A percentile compares a stretch with the other conserved stretches of the same genome.
These are phyloP conservation scores for Neurospora sp. DNA, from an alignment of 495 filamentous ascomycete species.

Conservation along the genomic window DNA sequence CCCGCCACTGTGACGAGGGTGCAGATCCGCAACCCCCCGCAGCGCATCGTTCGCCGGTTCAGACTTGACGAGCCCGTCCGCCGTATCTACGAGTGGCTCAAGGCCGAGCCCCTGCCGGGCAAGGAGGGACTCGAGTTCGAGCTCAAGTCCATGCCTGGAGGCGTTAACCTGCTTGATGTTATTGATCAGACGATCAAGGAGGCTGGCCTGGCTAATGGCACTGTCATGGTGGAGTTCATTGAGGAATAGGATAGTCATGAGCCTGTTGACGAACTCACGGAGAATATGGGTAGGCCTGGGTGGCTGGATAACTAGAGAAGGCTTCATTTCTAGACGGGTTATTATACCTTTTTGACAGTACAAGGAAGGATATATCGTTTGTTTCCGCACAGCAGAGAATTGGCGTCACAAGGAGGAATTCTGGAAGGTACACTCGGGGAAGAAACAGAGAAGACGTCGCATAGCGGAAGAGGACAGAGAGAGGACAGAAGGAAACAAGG, in stretches of 20 bases:
- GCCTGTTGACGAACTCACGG: neutral
- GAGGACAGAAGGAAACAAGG: neutral
- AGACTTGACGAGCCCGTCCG: constrained; percentile 65
- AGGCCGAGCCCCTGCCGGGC: constrained; percentile 66
- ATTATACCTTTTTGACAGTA: neutral
- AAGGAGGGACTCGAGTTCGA: constrained; percentile 75
- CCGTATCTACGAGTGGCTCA: constrained; percentile 92
- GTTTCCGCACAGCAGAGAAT: neutral
- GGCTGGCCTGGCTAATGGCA: constrained; percentile 81
- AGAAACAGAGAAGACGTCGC: neutral
- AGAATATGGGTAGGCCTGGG: neutral
- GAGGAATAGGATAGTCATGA: constrained; percentile 38
- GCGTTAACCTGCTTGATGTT: constrained; percentile 67
- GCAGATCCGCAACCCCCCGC: constrained; percentile 76
- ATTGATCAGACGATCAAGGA: constrained; percentile 65
- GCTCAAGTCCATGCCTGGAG: constrained; percentile 58
- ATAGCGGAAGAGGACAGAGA: neutral
- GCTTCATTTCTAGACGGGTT: neutral
- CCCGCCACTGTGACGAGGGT: constrained; percentile 71
- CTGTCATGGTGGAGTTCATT: constrained; percentile 84
- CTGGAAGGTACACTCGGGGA: neutral
- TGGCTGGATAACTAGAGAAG: neutral
- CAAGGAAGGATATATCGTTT: neutral
- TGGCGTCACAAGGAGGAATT: neutral
- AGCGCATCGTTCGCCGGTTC: constrained; percentile 77